Conservation (phyloP, 2,329 filamentous ascomycete species). For the Metarhizium sp. region DNA sequence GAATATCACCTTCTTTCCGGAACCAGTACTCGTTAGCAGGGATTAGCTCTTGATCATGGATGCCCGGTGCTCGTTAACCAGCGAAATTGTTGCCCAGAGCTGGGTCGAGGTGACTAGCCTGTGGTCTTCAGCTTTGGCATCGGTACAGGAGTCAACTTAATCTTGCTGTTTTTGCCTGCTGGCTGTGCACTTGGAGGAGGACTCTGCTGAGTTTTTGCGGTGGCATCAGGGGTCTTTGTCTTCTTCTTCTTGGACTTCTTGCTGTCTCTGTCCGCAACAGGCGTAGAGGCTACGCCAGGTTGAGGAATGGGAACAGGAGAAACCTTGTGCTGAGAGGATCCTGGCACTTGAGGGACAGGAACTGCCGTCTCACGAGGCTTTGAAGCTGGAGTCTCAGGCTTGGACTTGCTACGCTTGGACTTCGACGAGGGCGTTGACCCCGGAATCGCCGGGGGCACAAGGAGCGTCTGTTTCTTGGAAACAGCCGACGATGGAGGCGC, state of each 20-base stretch:
- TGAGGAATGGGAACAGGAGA: conserved; percentile 15
- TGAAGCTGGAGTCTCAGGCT: conserved; percentile 18
- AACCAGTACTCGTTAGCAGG: background rate
- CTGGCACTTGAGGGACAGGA: conserved; percentile 26
- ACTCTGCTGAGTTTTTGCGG: conserved; percentile 9
- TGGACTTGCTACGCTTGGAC: conserved; percentile 12
- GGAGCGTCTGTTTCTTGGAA: conserved; percentile 22
- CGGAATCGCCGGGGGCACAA: conserved; percentile 22
- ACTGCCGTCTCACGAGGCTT: conserved; percentile 19
- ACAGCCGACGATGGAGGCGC: conserved; percentile 11
- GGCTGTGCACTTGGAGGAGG: conserved; percentile 12
- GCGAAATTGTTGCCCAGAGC: background rate
- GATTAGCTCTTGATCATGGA: background rate
- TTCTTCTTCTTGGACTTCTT: conserved; percentile 23
- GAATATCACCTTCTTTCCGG: background rate
- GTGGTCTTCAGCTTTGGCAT: conserved; percentile 12
- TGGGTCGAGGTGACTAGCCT: conserved; percentile 13
- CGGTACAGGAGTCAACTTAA: conserved; percentile 16
- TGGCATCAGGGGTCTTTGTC: conserved; percentile 12
- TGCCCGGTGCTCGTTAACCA: background rate
- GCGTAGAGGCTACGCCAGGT: conserved; percentile 8
- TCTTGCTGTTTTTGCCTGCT: conserved; percentile 5
- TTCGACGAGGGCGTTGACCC: conserved; percentile 15
- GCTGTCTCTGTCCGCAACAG: conserved; percentile 15
- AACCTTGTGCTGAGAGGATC: conserved; percentile 16